phyloP scores from a whole-genome alignment of 2,329 filamentous ascomycete species.

The Chaetomiaceae sp. region DNA sequence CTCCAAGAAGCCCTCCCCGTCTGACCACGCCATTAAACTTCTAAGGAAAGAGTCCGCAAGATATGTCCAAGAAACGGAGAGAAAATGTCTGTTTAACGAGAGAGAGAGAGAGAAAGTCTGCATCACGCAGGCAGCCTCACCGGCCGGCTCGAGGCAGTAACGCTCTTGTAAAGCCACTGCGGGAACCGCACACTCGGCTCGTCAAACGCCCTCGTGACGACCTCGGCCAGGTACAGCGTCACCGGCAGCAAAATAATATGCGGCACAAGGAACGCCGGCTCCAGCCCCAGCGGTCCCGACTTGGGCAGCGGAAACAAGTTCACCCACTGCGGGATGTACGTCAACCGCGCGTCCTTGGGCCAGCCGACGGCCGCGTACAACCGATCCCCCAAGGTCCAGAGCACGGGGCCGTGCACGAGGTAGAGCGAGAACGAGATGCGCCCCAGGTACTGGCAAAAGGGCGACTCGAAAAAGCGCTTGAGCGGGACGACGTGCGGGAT shows the following conservation, averaged over 20 bases:
- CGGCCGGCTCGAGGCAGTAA: constrained; percentile 32
- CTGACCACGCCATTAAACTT: background rate
- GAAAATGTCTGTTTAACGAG: no score
- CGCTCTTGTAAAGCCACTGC: constrained; percentile 53
- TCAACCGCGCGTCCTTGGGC: constrained; percentile 42
- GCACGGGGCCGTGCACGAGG: constrained; percentile 57
- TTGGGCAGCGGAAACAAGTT: constrained; percentile 50
- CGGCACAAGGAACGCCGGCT: constrained; percentile 53
- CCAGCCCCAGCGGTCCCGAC: constrained; percentile 54
- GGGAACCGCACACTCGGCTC: constrained; percentile 56
- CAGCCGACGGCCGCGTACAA: constrained; percentile 59
- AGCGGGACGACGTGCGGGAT: constrained; percentile 52
- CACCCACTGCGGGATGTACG: constrained; percentile 52
- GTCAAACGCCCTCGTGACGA: constrained; percentile 51
- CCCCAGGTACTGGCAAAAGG: constrained; percentile 56
- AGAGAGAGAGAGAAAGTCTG: background rate
- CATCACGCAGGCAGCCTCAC: constrained; percentile 19
- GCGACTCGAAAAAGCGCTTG: constrained; percentile 52
- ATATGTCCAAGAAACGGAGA: background rate
- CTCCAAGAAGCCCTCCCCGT: no score
- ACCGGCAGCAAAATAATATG: constrained; percentile 56
- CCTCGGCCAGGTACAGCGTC: constrained; percentile 53
- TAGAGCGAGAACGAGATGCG: constrained; percentile 58
- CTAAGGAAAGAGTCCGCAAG: background rate
- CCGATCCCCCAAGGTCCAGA: constrained; percentile 56